phyloP scores from a whole-genome alignment of 2,329 filamentous ascomycete genomes.

The Blastomyces gilchristii region DNA sequence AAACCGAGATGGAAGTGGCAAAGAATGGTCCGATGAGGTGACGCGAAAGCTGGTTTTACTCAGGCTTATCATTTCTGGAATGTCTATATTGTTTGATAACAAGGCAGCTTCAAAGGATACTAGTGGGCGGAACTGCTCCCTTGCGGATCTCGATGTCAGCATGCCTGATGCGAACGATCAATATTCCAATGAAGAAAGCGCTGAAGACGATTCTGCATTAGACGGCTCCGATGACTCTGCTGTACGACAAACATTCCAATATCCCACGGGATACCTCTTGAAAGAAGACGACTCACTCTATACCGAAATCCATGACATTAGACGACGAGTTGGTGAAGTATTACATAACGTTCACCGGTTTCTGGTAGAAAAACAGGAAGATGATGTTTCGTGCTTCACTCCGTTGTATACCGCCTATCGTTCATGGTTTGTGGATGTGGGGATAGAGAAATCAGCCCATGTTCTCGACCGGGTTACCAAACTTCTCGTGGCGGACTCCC shows the following conservation, averaged over 20 bases:
- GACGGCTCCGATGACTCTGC: conserved; percentile 49
- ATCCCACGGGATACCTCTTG: conserved; percentile 78
- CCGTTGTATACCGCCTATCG: conserved; percentile 84
- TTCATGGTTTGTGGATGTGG: conserved; percentile 95
- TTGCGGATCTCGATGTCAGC: conserved; percentile 32
- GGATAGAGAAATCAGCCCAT: conserved; percentile 89
- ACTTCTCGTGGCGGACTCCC: conserved; percentile 74
- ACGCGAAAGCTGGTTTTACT: conserved; percentile 81
- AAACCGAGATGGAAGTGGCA: conserved; percentile 87
- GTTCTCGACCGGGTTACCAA: conserved; percentile 78
- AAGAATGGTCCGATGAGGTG: conserved; percentile 97
- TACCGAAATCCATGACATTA: conserved; percentile 64
- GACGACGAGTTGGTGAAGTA: conserved; percentile 67
- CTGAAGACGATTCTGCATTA: conserved; percentile 42
- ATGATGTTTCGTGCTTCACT: conserved; percentile 93
- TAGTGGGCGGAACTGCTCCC: conserved; percentile 16
- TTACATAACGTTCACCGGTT: conserved; percentile 79
- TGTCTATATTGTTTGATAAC: conserved; percentile 81
- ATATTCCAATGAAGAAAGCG: conserved; percentile 19
- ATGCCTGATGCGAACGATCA: conserved; percentile 37
- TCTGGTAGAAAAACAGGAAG: conserved; percentile 72
- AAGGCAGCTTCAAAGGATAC: conserved; percentile 53
- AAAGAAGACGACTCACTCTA: conserved; percentile 56
- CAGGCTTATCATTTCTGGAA: conserved; percentile 77
- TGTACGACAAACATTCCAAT: conserved; percentile 74